These are phyloP conservation scores for Fusarium fracticaudum DNA, from an alignment of 2,329 filamentous ascomycete genomes.

Conservation along the genomic window DNA sequence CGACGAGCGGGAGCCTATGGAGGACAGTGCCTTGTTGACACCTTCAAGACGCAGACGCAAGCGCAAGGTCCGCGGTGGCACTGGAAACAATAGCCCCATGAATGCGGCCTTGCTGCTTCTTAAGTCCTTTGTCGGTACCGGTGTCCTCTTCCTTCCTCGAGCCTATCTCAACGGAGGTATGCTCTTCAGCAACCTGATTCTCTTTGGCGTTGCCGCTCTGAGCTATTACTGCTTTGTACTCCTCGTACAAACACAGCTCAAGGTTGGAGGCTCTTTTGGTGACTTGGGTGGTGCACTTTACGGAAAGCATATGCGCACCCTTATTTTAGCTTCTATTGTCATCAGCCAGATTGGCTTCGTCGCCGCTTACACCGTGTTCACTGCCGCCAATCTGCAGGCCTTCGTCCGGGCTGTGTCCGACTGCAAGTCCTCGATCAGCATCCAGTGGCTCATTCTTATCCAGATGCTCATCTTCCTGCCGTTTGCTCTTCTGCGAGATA, in stretches of 20 bases:
- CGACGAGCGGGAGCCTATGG: conserved; percentile 81
- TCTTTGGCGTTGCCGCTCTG: conserved; percentile 84
- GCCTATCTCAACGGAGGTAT: conserved; percentile 97
- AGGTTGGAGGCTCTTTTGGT: conserved; percentile 93
- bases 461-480: conserved; percentile 96
- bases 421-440: conserved; percentile 85
- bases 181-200: conserved; percentile 92
- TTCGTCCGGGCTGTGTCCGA: conserved; percentile 92
- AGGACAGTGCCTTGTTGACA: conserved; percentile 85
- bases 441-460: conserved; percentile 90
- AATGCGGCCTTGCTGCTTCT: conserved; percentile 86
- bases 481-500: conserved; percentile 92
- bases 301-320: conserved; percentile 85
- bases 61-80: conserved; percentile 77
- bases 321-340: conserved; percentile 92
- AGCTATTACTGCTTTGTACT: conserved; percentile 99
- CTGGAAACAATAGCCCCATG: conserved; percentile 79
- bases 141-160: conserved; percentile 90
- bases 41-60: conserved; percentile 78
- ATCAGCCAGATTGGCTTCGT: conserved; percentile 96
- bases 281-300: conserved; percentile 95
- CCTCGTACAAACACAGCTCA: conserved; percentile 85
- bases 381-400: conserved; percentile 92
- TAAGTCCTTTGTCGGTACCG: conserved; percentile 98
- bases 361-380: conserved; percentile 96